A percentile compares a stretch with the other conserved stretches of the same genome.
These are phyloP conservation scores for Hanseniaspora singularis DNA, from an alignment of 805 yeast species.

Conservation along the genomic window DNA sequence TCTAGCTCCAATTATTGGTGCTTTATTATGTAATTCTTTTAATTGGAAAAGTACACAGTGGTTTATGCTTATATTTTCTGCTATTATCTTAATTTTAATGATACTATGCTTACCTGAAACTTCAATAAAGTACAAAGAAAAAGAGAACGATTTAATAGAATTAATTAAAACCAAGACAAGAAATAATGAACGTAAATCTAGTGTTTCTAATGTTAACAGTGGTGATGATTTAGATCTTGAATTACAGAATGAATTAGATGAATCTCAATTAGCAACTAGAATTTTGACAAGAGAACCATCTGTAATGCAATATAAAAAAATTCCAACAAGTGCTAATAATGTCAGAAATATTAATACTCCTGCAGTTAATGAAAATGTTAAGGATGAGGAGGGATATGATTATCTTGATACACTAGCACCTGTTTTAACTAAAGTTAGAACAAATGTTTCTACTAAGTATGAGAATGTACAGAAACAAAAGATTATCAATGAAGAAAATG, in stretches of 20 bases:
- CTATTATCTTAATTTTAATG: constrained; percentile 38
- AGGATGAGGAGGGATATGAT: constrained; percentile 18
- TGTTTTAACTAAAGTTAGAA: constrained; percentile 21
- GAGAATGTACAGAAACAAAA: constrained; percentile 19
- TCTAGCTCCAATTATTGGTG: constrained; percentile 69
- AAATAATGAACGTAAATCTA: constrained; percentile 26
- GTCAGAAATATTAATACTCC: no score
- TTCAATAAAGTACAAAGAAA: constrained; percentile 42
- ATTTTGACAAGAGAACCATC: constrained; percentile 14
- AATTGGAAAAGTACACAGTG: constrained; percentile 88
- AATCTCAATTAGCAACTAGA: constrained; percentile 7
- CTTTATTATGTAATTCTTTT: constrained; percentile 56
- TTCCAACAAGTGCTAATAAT: background rate
- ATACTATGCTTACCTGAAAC: constrained; percentile 65
- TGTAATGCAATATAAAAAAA: constrained; percentile 14
- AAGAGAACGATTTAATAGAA: constrained; percentile 23
- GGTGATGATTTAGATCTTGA: constrained; percentile 8
- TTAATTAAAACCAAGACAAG: constrained; percentile 38
- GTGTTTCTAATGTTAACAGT: background rate
- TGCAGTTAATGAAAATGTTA: constrained; percentile 18
- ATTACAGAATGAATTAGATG: background rate
- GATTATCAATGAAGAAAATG: background rate
- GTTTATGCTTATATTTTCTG: constrained; percentile 62
- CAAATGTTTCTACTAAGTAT: constrained; percentile 16
- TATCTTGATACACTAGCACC: constrained; percentile 21